These are phyloP conservation scores for Plenodomus lindquistii DNA, from an alignment of 2,329 filamentous ascomycete genomes.

Conservation along the genomic window DNA sequence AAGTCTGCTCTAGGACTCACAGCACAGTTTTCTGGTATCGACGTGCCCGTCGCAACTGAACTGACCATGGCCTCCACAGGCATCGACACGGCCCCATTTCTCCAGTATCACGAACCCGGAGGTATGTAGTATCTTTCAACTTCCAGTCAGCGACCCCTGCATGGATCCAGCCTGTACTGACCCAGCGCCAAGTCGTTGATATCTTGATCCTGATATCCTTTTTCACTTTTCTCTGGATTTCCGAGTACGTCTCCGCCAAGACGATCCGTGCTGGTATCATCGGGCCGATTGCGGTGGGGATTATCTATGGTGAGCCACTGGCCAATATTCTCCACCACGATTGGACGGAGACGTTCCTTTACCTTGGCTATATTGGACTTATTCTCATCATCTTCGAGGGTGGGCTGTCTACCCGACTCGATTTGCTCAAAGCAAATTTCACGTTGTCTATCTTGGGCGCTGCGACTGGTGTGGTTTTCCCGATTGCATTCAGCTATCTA, in stretches of 20 bases:
- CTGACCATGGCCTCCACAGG: neutral
- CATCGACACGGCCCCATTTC: slow-evolving; percentile 2
- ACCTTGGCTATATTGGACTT: slow-evolving; percentile 54
- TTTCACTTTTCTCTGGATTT: slow-evolving; percentile 14
- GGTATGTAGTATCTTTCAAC: slow-evolving; percentile 1
- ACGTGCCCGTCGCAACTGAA: too few species aligned
- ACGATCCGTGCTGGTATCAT: slow-evolving; percentile 13
- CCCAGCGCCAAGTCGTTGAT: slow-evolving; percentile 7
- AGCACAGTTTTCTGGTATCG: too few species aligned
- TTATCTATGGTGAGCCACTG: slow-evolving; percentile 13
- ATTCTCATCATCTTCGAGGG: slow-evolving; percentile 58
- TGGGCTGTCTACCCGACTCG: slow-evolving; percentile 52
- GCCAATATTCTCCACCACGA: slow-evolving; percentile 15
- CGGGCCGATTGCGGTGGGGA: slow-evolving; percentile 11
- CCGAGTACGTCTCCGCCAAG: slow-evolving; percentile 14
- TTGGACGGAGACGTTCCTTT: slow-evolving; percentile 42
- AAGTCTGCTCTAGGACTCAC: too few species aligned
- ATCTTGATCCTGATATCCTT: slow-evolving; percentile 14
- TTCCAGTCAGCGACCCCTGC: neutral
- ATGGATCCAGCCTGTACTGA: neutral
- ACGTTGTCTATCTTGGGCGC: slow-evolving; percentile 49
- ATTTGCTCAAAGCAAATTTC: slow-evolving; percentile 53
- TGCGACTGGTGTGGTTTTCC: slow-evolving; percentile 51
- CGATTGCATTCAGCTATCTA: slow-evolving; percentile 43
- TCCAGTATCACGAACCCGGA: slow-evolving; percentile 13